Evolutionary conservation across 1,284 basidiomycete genomes (phyloP), one percentile per base, ranked within the genome.

Genomic region (Moesziomyces sp.): DNA sequence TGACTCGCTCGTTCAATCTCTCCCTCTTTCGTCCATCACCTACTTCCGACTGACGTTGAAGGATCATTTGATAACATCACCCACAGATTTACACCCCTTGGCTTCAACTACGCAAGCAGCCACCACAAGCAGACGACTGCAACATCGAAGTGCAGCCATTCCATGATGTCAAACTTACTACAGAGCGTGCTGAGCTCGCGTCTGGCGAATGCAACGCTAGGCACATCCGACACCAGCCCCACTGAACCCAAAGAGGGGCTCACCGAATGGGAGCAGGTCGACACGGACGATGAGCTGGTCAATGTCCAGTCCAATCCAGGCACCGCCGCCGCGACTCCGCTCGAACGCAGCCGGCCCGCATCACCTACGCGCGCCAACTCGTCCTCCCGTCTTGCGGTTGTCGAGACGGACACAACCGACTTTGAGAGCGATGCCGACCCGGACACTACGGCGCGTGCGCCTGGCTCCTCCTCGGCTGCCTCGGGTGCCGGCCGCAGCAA

Each of bases 191-290:
- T 78, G 35, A 69, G 65, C 48, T 77, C 77, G 26, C 54, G 76
- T 26, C 68, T 79, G 10, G 72, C 76, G 46, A 68, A 75, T 43
- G 69, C 74, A n/a, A 72, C 65, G 3, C 52, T 60, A 1, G 67
- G 56, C 46, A 58, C 47, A 6, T 60, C 58, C 46, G 53, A 50
- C 56, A 60, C 53, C 23, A 23, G 45, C 18, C 28, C 49, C 33
- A 40, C 23, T 24, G 53, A 58, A 2, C 18, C 45, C 16, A 62
- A 65, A 26, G 59, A 74, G 48, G 63, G 56, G 7, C 55, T 78
- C 24, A 70, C 76, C 46, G 76, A 78, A 13, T 78, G 76, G 76
- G 76, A 78, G 53, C 58, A 64, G 21, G 74, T 78, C 28, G 74
- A 76, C 10, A 74, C 63, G 30, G 75, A 77, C 19, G 75, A 77